These are phyloP conservation scores for Porphyrellus sp. DNA, from an alignment of 1,284 basidiomycete genomes.

Conservation along the genomic window DNA sequence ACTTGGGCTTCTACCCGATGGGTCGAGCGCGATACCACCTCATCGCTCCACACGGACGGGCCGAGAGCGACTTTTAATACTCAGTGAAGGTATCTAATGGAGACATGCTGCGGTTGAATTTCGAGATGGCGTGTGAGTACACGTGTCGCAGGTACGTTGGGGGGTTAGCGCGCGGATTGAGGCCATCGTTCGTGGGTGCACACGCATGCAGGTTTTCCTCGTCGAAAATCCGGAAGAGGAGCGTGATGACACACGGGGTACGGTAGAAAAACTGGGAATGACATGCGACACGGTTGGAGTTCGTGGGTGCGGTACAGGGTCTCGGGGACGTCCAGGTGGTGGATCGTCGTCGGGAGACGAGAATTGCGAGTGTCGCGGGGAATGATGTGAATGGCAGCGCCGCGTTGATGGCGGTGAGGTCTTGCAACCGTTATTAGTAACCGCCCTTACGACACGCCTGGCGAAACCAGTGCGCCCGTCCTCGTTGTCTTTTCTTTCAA, in stretches of 20 bases:
- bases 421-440: constrained; percentile 31
- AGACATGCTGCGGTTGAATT: constrained; percentile 30
- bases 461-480: constrained; percentile 34
- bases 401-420: constrained; percentile 24
- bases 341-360: constrained; percentile 11
- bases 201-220: constrained; percentile 1
- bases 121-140: constrained; percentile 34
- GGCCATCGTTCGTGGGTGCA: constrained; percentile 5
- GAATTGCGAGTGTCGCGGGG: constrained; percentile 1
- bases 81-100: constrained; percentile 13
- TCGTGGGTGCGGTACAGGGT: background rate
- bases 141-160: constrained; percentile 31
- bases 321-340: background rate
- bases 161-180: constrained; percentile 32
- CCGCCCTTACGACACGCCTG: constrained; percentile 33
- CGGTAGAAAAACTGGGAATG: background rate
- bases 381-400: constrained; percentile 19
- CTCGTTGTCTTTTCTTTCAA: constrained; percentile 20
- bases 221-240: background rate
- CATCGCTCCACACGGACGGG: constrained; percentile 19
- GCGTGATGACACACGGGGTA: background rate
- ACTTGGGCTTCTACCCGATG: constrained; percentile 8
- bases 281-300: background rate
- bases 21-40: constrained; percentile 4
- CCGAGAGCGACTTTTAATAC: constrained; percentile 13